These are phyloP conservation scores for Ilex paraguariensis DNA, from an alignment of 305 asterid genomes.

Conservation along the genomic window DNA sequence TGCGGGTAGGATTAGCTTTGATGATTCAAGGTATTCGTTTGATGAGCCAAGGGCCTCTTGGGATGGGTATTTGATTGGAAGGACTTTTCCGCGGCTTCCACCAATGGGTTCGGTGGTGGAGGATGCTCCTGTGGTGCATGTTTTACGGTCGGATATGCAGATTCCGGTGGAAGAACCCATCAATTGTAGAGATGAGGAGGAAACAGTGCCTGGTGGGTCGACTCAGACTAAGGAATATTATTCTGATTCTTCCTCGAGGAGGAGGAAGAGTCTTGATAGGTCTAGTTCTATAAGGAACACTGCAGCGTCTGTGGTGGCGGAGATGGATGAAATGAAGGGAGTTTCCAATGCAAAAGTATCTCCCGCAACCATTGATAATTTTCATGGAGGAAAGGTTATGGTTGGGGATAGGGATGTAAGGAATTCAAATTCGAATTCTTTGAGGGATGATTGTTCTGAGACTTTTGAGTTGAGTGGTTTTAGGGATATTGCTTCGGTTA, in stretches of 20 bases:
- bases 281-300: conserved; percentile 80
- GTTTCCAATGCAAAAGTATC: conserved; percentile 57
- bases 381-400: conserved; percentile 45
- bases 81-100: conserved; percentile 57
- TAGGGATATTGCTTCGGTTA: conserved; percentile 46
- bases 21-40: conserved; percentile 79
- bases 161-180: conserved; percentile 70
- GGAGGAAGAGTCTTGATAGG: conserved; percentile 96
- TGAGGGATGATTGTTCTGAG: conserved; percentile 76
- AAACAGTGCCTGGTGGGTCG: conserved; percentile 71
- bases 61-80: conserved; percentile 76
- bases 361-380: conserved; percentile 43
- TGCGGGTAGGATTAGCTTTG: conserved; percentile 77
- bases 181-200: conserved; percentile 30
- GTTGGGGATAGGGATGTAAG: conserved; percentile 37
- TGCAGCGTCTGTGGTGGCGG: conserved; percentile 84
- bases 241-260: conserved; percentile 66
- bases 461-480: conserved; percentile 63
- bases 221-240: conserved; percentile 79
- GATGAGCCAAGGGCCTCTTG: conserved; percentile 97
- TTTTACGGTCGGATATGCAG: conserved; percentile 54
- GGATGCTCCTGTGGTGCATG: conserved; percentile 51
- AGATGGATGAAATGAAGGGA: conserved; percentile 66
- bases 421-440: conserved; percentile 55
- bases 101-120: conserved; percentile 89